Evolutionary conservation across 805 yeast genomes (phyloP).

Genomic region (Suhomyces tanzawaensis): DNA sequence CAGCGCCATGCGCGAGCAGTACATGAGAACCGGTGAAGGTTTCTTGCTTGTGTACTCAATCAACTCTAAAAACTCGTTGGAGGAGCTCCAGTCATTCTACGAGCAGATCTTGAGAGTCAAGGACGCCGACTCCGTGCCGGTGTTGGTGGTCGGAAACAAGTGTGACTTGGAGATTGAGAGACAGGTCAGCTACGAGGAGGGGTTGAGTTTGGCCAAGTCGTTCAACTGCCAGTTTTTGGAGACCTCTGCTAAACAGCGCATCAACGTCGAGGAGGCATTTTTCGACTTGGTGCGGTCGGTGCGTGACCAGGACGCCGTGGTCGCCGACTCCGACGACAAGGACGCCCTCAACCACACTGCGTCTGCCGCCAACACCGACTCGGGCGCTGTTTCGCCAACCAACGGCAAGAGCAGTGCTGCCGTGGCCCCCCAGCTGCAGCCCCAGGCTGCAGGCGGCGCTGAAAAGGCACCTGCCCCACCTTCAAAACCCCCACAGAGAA

Average conservation of each 20-base stretch:
- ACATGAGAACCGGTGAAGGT: conserved; percentile 96
- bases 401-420: not conserved
- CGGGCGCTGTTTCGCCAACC: conserved; percentile 5
- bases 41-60: conserved; percentile 86
- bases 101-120: conserved; percentile 79
- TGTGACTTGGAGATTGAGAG: conserved; percentile 73
- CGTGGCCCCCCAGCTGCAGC: conserved; percentile 1
- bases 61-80: conserved; percentile 80
- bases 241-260: conserved; percentile 88
- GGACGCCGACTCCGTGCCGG: conserved; percentile 72
- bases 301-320: conserved; percentile 21
- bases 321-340: conserved; percentile 2
- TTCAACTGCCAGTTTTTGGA: conserved; percentile 78
- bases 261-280: conserved; percentile 86
- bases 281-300: conserved; percentile 63
- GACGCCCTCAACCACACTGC: conserved; percentile 2
- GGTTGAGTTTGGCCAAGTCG: conserved; percentile 56
- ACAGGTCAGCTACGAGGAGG: conserved; percentile 70
- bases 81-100: conserved; percentile 74
- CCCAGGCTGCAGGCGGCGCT: conserved; percentile 1
- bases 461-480: conserved; percentile 8
- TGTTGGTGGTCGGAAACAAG: conserved; percentile 76
- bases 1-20: conserved; percentile 80
- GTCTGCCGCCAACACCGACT: conserved; percentile 5
- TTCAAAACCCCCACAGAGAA: conserved; percentile 10